Conservation (phyloP, 1,139 yeast genomes). For the Geotrichum australiense region DNA sequence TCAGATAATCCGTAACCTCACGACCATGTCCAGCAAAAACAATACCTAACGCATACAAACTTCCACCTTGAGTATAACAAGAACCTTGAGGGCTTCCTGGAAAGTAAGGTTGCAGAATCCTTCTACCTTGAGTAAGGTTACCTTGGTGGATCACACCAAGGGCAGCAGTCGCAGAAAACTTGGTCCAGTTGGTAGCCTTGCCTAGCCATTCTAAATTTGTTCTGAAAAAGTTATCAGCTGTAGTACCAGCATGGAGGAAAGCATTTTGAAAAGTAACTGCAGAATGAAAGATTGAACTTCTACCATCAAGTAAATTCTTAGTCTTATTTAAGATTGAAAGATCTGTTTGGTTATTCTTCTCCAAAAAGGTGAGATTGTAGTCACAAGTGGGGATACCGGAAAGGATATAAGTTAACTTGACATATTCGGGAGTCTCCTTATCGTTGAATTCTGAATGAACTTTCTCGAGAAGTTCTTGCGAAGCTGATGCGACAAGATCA, state of each 20-base stretch:
- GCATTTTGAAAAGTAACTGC: conserved; percentile 96
- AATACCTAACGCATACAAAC: conserved; percentile 86
- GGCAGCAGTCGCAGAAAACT: conserved; percentile 96
- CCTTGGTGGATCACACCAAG: conserved; percentile 97
- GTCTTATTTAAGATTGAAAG: conserved; percentile 73
- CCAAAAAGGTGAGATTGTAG: conserved; percentile 78
- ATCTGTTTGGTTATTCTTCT: conserved; percentile 84
- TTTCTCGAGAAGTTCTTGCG: conserved; percentile 79
- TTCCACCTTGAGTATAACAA: conserved; percentile 87
- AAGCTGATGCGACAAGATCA: conserved; percentile 84
- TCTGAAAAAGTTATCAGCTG: conserved; percentile 89
- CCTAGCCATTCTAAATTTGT: conserved; percentile 93
- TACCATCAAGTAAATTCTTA: conserved; percentile 76
- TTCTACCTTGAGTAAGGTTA: conserved; percentile 82
- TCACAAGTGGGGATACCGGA: conserved; percentile 96
- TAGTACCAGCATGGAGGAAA: conserved; percentile 93
- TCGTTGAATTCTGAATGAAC: conserved; percentile 42
- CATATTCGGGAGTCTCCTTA: conserved; percentile 32
- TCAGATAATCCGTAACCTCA: conserved; percentile 75
- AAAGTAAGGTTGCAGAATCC: conserved; percentile 80
- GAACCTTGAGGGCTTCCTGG: conserved; percentile 63
- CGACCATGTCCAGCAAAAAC: conserved; percentile 95
- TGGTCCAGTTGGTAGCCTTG: conserved; percentile 96
- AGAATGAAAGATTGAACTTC: conserved; percentile 89
- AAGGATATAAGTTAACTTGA: conserved; percentile 58